Base-by-base conservation (phyloP, 192 early-diverging fungal genomes). In the Gaertneriomyces semiglobifer region DNA sequence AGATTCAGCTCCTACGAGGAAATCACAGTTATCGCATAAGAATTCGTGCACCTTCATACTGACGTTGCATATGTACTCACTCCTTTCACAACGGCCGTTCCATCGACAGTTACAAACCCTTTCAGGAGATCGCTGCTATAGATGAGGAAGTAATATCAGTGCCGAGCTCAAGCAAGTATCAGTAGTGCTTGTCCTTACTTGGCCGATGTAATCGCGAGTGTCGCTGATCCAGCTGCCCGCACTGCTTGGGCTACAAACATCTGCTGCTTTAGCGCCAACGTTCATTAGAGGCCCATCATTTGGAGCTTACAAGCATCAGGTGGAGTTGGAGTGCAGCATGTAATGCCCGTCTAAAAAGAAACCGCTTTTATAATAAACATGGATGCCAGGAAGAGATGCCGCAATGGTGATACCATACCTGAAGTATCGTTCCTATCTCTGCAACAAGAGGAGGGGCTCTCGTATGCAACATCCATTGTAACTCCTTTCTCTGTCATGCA, bases 81-180 rank as follows among this genome's bases (percentile, higher is more conserved):
- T 53, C 60, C 76, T 67, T 74, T 73, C 14, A 67, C 51, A 44
- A 77, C 56, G 12, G 50, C 45, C 11, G 62, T 39, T n/a, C 76
- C 76, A 47, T 74, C 62, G 4, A 77, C 51, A 11, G 68, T 70
- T 19, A 77, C 64, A 44, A 77, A 69, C 6, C 76, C 76, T 58
- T 77, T 77, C 7, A 77, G 51, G 25, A 63, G 45, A 44, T 77
- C 76, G 33, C 51, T 67, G 62, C 72, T 73, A 38, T 44, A 65
- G 7, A 65, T 16, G 62, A 9, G 9, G 20, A 43, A 14, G 39
- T 7, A 39, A 50, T 44, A 52, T 4, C 50, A 52, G 50, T 52
- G 50, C n/a, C n/a, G n/a, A 52, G 6, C 50, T 50, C 18, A 58
- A 9, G 14, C 52, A 58, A 12, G 9, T 52, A 11, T 60, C 18